Percentiles rank a stretch among this genome's conserved stretches.
These are phyloP conservation scores for Paragyromitra xinjiangensis DNA, from an alignment of 495 filamentous ascomycete species.

Conservation along the genomic window DNA sequence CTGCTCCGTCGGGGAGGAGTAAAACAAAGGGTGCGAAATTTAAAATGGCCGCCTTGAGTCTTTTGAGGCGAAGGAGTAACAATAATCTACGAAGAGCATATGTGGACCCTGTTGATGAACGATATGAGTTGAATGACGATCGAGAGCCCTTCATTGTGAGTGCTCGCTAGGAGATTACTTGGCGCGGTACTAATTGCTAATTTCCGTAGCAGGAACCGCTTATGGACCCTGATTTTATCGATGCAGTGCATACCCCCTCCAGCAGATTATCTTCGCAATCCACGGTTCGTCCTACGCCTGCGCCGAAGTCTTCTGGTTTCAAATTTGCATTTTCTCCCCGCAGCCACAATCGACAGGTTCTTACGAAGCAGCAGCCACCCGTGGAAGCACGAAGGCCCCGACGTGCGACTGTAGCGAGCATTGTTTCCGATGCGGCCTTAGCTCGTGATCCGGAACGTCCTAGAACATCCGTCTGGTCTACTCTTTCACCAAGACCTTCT, in stretches of 20 bases:
- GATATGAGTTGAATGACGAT: constrained; percentile 39
- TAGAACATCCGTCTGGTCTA: constrained; percentile 49
- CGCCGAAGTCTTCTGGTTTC: constrained; percentile 54
- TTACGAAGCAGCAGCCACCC: constrained; percentile 50
- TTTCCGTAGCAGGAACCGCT: constrained; percentile 48
- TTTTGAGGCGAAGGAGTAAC: constrained; percentile 55
- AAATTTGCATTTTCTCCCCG: constrained; percentile 52
- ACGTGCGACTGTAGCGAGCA: constrained; percentile 54
- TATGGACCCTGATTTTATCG: constrained; percentile 55
- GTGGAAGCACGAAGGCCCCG: constrained; percentile 42
- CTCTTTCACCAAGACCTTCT: constrained; percentile 47
- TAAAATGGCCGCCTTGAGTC: constrained; percentile 53
- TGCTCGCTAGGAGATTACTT: constrained; percentile 20
- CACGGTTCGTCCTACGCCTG: constrained; percentile 41
- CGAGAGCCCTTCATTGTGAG: constrained; percentile 53
- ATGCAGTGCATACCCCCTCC: constrained; percentile 27
- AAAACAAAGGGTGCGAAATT: constrained; percentile 55
- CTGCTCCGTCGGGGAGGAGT: constrained; percentile 40
- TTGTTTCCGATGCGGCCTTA: constrained; percentile 37
- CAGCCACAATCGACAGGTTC: constrained; percentile 43
- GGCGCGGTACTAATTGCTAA: constrained; percentile 20
- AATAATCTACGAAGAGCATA: constrained; percentile 55
- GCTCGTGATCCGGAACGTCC: constrained; percentile 36
- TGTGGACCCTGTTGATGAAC: constrained; percentile 53
- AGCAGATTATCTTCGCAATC: constrained; percentile 48